These are phyloP conservation scores for Aspergillus flavus DNA, from an alignment of 2,329 filamentous ascomycete genomes.

Conservation along the genomic window DNA sequence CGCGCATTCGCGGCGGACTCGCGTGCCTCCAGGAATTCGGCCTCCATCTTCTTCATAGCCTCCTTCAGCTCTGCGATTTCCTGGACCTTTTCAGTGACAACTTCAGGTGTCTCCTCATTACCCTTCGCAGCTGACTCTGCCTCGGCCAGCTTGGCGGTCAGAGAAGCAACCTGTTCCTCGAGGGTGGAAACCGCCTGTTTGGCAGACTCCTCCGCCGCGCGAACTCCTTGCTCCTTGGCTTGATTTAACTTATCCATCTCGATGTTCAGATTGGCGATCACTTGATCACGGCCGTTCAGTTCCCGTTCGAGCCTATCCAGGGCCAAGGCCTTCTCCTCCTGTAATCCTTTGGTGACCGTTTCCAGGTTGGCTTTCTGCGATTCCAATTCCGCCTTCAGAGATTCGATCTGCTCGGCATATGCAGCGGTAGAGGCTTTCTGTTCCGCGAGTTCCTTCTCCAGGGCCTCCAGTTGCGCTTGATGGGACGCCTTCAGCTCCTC, in stretches of 20 bases:
- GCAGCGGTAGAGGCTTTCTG: conserved; percentile 35
- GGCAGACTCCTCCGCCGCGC: conserved; percentile 37
- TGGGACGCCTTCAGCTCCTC: conserved; percentile 43
- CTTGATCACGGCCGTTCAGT: conserved; percentile 39
- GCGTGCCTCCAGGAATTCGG: conserved; percentile 34
- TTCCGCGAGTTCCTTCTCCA: conserved; percentile 38
- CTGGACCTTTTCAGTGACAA: conserved; percentile 40
- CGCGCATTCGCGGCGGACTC: conserved; percentile 25
- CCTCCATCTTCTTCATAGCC: conserved; percentile 35
- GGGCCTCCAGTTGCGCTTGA: conserved; percentile 36
- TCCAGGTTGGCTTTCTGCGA: conserved; percentile 32
- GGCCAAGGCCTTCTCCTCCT: conserved; percentile 36
- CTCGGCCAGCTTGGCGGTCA: conserved; percentile 39
- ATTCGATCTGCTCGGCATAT: conserved; percentile 32
- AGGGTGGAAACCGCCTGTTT: conserved; percentile 32
- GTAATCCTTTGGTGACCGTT: conserved; percentile 26
- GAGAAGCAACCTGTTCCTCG: conserved; percentile 38
- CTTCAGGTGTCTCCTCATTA: conserved; percentile 27
- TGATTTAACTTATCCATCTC: conserved; percentile 40
- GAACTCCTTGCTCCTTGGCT: conserved; percentile 40
- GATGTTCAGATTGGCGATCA: conserved; percentile 42
- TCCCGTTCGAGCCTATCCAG: conserved; percentile 36
- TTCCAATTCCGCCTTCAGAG: conserved; percentile 36
- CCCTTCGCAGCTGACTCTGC: conserved; percentile 32
- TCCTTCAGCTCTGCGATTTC: conserved; percentile 38